Conservation (phyloP, 495 filamentous ascomycete species). For the Lasiosphaeriaceae sp. region DNA sequence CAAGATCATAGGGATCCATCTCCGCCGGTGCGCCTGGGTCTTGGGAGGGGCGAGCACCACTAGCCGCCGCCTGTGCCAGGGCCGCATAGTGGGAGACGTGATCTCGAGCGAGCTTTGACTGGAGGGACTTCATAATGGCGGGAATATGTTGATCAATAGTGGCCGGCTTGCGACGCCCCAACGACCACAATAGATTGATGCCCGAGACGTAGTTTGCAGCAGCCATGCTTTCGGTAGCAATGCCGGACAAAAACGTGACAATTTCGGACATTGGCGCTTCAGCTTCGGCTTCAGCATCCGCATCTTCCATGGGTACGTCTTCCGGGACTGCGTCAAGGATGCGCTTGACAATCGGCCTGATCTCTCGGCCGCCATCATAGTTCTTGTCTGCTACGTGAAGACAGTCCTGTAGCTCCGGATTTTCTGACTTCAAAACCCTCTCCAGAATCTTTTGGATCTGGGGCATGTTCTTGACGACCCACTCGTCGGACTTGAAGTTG, state of each 20-base stretch:
- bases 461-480: slow-evolving; percentile 72
- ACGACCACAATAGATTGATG: slow-evolving; percentile 85
- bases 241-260: slow-evolving; percentile 70
- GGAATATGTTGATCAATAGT: slow-evolving; percentile 86
- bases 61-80: slow-evolving; percentile 44
- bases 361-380: slow-evolving; percentile 55
- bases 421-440: slow-evolving; percentile 81
- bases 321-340: slow-evolving; percentile 90
- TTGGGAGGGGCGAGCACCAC: slow-evolving; percentile 31
- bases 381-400: slow-evolving; percentile 67
- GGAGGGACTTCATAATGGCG: slow-evolving; percentile 87
- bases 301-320: slow-evolving; percentile 81
- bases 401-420: slow-evolving; percentile 87
- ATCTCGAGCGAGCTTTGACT: slow-evolving; percentile 87
- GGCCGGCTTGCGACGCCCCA: slow-evolving; percentile 76
- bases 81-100: slow-evolving; percentile 74
- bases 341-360: slow-evolving; percentile 69
- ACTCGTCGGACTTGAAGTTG: slow-evolving; percentile 80
- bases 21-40: slow-evolving; percentile 51
- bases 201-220: slow-evolving; percentile 76
- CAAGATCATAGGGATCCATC: slow-evolving; percentile 70
- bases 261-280: slow-evolving; percentile 71
- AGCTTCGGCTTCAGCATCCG: slow-evolving; percentile 76
- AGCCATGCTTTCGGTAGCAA: slow-evolving; percentile 78
- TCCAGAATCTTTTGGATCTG: slow-evolving; percentile 84